Evolutionary conservation across 23 red algal genomes (phyloP).

Genomic region (Gracilaria domingensis): DNA sequence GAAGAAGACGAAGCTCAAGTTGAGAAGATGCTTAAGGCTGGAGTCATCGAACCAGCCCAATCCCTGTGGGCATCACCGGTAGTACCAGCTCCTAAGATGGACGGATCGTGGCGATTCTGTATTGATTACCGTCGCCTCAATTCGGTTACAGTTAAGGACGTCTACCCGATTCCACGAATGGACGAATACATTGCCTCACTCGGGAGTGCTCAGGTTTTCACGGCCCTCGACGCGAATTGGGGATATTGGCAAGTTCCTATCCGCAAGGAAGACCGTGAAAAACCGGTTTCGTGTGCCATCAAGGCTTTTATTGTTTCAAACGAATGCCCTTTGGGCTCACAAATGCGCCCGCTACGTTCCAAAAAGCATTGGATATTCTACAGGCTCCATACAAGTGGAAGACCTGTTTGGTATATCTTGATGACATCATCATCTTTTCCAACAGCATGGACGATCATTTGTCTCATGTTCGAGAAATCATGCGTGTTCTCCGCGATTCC

Average conservation of each 20-base stretch:
- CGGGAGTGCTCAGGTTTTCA: too few relatives aligned
- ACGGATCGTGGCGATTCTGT: neutral
- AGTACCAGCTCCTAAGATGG: neutral
- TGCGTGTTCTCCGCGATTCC: neutral
- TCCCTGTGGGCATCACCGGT: neutral
- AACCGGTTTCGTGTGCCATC: too few relatives aligned
- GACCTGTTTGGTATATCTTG: slow-evolving; percentile 17
- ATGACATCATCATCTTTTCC: slow-evolving; percentile 37
- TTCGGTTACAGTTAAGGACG: too few relatives aligned
- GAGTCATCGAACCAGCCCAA: neutral
- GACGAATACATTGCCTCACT: too few relatives aligned
- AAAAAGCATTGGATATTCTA: slow-evolving; percentile 23
- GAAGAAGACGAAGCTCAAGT: neutral
- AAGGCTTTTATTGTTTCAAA: too few relatives aligned
- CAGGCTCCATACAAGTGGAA: neutral
- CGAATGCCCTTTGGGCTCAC: slow-evolving; percentile 52
- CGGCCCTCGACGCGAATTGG: too few relatives aligned
- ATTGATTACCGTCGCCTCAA: too few relatives aligned
- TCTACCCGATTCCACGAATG: too few relatives aligned
- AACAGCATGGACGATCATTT: slow-evolving; percentile 1
- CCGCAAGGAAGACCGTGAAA: too few relatives aligned
- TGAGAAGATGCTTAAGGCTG: slow-evolving; percentile 22
- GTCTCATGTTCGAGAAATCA: neutral
- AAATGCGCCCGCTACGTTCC: slow-evolving; percentile 49
- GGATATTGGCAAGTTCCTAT: too few relatives aligned